phyloP scores from a whole-genome alignment of 208 protist genomes.

The Crithidia fasciculata region DNA sequence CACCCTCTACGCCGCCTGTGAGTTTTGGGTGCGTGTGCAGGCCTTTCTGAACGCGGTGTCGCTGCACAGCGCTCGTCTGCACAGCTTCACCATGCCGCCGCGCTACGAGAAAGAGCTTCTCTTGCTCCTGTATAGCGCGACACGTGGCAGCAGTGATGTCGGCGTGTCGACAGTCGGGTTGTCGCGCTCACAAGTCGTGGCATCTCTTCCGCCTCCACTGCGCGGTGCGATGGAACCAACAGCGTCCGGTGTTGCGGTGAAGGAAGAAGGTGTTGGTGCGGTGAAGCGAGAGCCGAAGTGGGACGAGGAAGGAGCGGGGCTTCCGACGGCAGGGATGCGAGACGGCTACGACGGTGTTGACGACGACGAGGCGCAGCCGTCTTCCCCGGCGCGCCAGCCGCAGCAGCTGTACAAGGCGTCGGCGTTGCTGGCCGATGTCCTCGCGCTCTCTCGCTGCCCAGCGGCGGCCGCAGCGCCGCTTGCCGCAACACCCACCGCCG shows the following conservation, averaged over 20 bases:
- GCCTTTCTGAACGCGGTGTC: slow-evolving; percentile 72
- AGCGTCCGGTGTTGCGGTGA: background rate
- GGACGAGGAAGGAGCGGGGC: slow-evolving; percentile 10
- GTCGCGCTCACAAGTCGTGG: background rate
- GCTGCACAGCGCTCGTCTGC: slow-evolving; percentile 60
- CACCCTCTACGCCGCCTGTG: slow-evolving; percentile 49
- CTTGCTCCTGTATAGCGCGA: slow-evolving; percentile 54
- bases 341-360: slow-evolving; percentile 11
- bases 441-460: slow-evolving; percentile 50
- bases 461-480: background rate
- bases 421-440: slow-evolving; percentile 41
- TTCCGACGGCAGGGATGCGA: background rate
- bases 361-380: background rate
- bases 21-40: slow-evolving; percentile 78
- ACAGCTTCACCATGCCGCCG: slow-evolving; percentile 58
- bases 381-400: background rate
- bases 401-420: slow-evolving; percentile 33
- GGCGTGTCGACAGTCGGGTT: too few species aligned
- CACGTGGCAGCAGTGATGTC: slow-evolving; percentile 1
- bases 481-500: slow-evolving; percentile 20
- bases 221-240: background rate
- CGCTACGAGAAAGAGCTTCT: slow-evolving; percentile 81
- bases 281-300: slow-evolving; percentile 35
- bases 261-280: background rate
- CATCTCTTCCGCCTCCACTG: background rate